A percentile compares a stretch with the other conserved stretches of the same genome.
Evolutionary conservation across 2,329 filamentous ascomycete genomes (phyloP).

Genomic region (Aspergillus clavatus): DNA sequence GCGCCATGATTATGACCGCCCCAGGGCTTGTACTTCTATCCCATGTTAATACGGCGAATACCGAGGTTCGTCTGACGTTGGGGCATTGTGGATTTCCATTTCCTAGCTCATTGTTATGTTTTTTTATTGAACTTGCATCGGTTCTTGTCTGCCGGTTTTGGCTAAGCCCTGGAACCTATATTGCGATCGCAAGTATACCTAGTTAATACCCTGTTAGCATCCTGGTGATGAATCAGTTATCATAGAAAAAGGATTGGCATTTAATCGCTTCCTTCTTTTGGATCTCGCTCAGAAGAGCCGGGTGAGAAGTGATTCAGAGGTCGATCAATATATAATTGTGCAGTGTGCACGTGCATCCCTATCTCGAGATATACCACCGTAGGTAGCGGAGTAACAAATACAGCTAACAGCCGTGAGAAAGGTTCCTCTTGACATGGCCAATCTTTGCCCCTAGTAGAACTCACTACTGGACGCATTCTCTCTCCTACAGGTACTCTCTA

Average conservation of each 20-base stretch:
- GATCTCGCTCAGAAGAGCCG: not conserved
- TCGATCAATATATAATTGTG: no score
- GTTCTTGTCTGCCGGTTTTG: not conserved
- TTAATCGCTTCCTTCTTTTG: not conserved
- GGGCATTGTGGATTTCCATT: slow-evolving; percentile 1
- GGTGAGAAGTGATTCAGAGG: not conserved
- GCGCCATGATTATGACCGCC: slow-evolving; percentile 20
- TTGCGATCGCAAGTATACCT: slow-evolving; percentile 6
- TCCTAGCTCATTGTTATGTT: not conserved
- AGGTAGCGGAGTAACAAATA: no score
- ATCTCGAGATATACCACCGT: no score
- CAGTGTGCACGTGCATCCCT: no score
- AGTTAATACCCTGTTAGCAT: slow-evolving; percentile 18
- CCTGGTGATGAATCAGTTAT: slow-evolving; percentile 16
- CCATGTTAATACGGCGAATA: slow-evolving; percentile 8
- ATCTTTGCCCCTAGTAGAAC: no score
- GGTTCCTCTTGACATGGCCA: no score
- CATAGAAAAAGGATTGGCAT: not conserved
- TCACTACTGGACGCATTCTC: no score
- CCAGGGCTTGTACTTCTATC: slow-evolving; percentile 19
- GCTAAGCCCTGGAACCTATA: slow-evolving; percentile 7
- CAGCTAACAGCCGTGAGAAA: no score
- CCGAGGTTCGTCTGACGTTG: slow-evolving; percentile 1
- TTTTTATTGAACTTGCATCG: not conserved
- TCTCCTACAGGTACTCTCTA: no score